These are phyloP conservation scores for Pseudogymnoascus sp. DNA, from an alignment of 2,329 filamentous ascomycete species.

Conservation along the genomic window DNA sequence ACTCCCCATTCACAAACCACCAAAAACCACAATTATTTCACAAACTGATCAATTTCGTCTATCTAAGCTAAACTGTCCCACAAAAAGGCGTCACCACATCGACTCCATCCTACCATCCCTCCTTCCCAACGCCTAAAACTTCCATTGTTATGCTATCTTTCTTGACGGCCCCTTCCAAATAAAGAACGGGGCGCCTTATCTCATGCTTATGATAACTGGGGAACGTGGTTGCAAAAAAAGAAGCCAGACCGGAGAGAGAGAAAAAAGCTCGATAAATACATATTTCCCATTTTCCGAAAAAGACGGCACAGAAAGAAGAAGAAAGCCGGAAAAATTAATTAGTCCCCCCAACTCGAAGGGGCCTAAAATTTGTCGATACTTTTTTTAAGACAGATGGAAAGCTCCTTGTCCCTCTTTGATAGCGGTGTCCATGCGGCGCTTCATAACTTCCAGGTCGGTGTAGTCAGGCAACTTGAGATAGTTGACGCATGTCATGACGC, in stretches of 20 bases:
- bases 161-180: not conserved
- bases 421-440: slow-evolving; percentile 69
- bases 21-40: not conserved
- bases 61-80: not conserved
- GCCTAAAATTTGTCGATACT: slow-evolving; percentile 10
- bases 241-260: not conserved
- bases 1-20: not conserved
- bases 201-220: slow-evolving; percentile 2
- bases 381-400: slow-evolving; percentile 76
- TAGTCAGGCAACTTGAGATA: slow-evolving; percentile 98
- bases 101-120: not conserved
- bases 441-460: slow-evolving; percentile 66
- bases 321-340: not conserved
- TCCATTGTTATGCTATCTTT: not conserved
- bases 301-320: not conserved
- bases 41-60: not conserved
- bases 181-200: not conserved
- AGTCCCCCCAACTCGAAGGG: not conserved
- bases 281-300: not conserved
- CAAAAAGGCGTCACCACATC: not conserved
- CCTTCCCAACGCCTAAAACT: not conserved
- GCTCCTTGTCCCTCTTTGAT: slow-evolving; percentile 95
- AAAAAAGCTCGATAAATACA: slow-evolving; percentile 2
- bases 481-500: slow-evolving; percentile 99
- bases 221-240: not conserved